Evolutionary conservation across 164 flowering plant species (phyloP), one percentile per base, ranked within the genome.

Genomic region (Tetracentron sinense): DNA sequence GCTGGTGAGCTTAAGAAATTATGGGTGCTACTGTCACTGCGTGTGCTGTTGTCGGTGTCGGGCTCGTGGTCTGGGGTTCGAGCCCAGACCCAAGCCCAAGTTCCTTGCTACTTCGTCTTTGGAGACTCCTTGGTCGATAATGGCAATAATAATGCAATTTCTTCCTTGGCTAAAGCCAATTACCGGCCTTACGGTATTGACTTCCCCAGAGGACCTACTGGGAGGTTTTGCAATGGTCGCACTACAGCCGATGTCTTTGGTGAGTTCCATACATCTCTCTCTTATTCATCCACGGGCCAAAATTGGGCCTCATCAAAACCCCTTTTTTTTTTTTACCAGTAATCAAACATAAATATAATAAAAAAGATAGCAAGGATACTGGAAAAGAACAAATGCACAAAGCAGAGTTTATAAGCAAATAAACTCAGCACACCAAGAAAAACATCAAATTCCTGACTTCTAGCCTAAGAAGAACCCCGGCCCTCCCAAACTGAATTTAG

Each of bases 51-150:
- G 44, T 4, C 57, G 69, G 33, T 63, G 5, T 7, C 22, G 48
- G 7, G 29, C 20, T 27, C 16, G 17, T 42, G 54, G 52, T 1
- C 44, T 38, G 14, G 2, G 46, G 69, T 28, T 30, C 15, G 27
- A 27, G 76, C 44, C 44, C 44, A 38, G 14, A 4, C 60, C 0
- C 72, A 50, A 1, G 75, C 71, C 1, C 79, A 74, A 54, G 85
- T 73, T 5, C 81, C 82, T 25, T 72, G 79, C 59, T 78, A 72
- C 73, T 83, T 83, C 63, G 74, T 83, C 4, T 83, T 83, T 64
- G 86, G 86, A 10, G 86, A 83, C 48, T 80, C 86, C 0, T 61
- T 78, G 66, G 81, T 80, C 15, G 86, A 83, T 21, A 80, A 78
- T 72, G 84, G 86, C 6, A 80, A 83, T 25, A 83, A 83, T 30